Conservation (phyloP, 306 rosid species). For the Vicia villosa region DNA sequence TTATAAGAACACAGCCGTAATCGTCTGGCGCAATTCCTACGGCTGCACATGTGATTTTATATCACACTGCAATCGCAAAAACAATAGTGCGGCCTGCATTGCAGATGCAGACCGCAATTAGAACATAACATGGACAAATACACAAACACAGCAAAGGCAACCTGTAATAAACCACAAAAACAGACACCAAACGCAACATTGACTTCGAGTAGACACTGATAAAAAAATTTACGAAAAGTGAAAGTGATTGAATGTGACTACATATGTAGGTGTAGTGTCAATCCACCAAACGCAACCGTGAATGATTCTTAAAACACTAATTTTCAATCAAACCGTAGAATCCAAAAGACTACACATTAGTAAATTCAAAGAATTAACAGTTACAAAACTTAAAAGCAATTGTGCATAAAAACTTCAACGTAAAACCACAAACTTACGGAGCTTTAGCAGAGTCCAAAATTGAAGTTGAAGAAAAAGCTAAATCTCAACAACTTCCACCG, state of each 20-base stretch:
- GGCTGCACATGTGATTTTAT: too few species aligned
- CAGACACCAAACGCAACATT: not conserved
- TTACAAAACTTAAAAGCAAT: not conserved
- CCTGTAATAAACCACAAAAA: not conserved
- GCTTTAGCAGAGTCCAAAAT: conserved; percentile 10
- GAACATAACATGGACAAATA: not conserved
- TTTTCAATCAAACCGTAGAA: too few species aligned
- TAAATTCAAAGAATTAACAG: too few species aligned
- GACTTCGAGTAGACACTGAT: not conserved
- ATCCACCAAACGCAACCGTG: too few species aligned
- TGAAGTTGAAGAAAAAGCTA: not conserved
- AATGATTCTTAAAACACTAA: too few species aligned
- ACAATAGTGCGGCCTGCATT: too few species aligned
- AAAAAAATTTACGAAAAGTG: not conserved
- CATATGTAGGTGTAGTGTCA: not conserved
- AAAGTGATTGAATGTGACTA: not conserved
- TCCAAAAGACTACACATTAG: too few species aligned
- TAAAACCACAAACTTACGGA: conserved; percentile 37
- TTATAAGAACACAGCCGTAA: too few species aligned
- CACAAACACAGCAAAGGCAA: not conserved
- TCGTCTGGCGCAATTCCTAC: too few species aligned
- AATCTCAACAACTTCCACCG: not conserved
- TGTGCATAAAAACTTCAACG: not conserved
- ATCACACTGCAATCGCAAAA: too few species aligned
- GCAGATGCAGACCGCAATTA: too few species aligned